Conservation (phyloP, 768 basidiomycete genomes). For the Podaxis sp. region DNA sequence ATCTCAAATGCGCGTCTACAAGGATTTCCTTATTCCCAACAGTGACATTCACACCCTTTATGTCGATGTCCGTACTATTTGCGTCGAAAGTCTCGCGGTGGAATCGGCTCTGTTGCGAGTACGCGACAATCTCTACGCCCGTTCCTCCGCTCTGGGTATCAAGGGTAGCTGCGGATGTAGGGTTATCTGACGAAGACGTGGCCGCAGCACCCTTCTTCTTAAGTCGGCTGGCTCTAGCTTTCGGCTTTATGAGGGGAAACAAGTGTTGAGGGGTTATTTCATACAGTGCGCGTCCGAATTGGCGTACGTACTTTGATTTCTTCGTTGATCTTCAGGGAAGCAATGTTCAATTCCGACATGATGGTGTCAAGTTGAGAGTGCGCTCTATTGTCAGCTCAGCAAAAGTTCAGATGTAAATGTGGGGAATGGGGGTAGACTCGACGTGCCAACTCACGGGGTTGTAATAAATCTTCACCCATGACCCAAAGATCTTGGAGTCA, state of each 20-base stretch:
- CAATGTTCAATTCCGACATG: not conserved
- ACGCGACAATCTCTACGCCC: constrained; percentile 34
- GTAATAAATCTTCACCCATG: too few relatives aligned
- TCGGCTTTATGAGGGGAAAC: not conserved
- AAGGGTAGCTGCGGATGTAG: not conserved
- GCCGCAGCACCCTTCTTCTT: not conserved
- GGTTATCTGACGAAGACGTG: not conserved
- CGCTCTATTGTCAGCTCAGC: not conserved
- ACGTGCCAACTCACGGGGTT: too few relatives aligned
- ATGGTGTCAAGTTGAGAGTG: not conserved
- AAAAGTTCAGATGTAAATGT: too few relatives aligned
- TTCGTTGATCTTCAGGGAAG: not conserved
- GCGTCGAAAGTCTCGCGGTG: constrained; percentile 47
- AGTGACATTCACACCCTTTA: constrained; percentile 51
- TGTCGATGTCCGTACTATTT: constrained; percentile 44
- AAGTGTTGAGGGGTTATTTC: not conserved
- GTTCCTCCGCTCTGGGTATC: constrained; percentile 11
- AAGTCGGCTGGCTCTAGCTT: not conserved
- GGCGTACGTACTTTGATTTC: not conserved
- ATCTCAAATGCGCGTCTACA: constrained; percentile 47
- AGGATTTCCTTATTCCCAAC: constrained; percentile 54
- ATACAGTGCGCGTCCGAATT: not conserved
- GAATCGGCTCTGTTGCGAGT: constrained; percentile 49
- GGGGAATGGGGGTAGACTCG: too few relatives aligned
- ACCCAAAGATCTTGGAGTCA: too few relatives aligned